Percentiles rank a stretch among this genome's conserved stretches.
These are phyloP conservation scores for Afroboletus lepidellus DNA, from an alignment of 1,284 basidiomycete species.

Conservation along the genomic window DNA sequence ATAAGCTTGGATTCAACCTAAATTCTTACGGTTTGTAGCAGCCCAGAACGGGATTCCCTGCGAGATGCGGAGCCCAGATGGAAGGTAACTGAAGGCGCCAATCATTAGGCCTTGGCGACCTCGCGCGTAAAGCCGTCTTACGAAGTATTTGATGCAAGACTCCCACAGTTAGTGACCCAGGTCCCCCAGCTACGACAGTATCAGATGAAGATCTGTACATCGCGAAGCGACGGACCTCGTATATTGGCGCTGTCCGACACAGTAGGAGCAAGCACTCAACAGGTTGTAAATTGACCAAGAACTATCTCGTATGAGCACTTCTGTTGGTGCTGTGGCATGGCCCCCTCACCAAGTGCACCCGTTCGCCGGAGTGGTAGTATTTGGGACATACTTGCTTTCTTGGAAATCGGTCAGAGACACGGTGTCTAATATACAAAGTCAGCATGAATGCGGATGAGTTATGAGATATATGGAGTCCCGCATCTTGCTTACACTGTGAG, in stretches of 20 bases:
- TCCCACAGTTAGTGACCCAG: conserved; percentile 20
- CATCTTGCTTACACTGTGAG: conserved; percentile 14
- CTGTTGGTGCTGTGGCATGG: not conserved
- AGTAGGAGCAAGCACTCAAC: conserved; percentile 29
- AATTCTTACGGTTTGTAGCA: conserved; percentile 21
- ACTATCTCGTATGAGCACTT: conserved; percentile 10
- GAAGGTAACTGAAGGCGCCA: conserved; percentile 22
- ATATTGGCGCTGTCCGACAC: conserved; percentile 9
- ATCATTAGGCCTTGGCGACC: not conserved
- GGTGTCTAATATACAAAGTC: conserved; percentile 10
- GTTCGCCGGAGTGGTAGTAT: conserved; percentile 11
- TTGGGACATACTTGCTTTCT: conserved; percentile 21
- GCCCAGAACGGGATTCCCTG: conserved; percentile 26
- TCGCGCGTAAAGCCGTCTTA: conserved; percentile 8
- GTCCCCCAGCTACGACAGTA: conserved; percentile 17
- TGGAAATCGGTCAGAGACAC: conserved; percentile 17
- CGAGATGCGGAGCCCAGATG: conserved; percentile 10
- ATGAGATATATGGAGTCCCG: no score
- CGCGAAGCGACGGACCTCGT: conserved; percentile 13
- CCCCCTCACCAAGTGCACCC: conserved; percentile 26
- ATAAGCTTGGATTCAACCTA: not conserved
- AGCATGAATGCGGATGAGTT: not conserved
- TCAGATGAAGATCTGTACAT: conserved; percentile 5
- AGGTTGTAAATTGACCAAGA: conserved; percentile 32
- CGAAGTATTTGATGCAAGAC: conserved; percentile 16